Conservation (phyloP, 2,329 filamentous ascomycete species). For the Aspergillus ruber region DNA sequence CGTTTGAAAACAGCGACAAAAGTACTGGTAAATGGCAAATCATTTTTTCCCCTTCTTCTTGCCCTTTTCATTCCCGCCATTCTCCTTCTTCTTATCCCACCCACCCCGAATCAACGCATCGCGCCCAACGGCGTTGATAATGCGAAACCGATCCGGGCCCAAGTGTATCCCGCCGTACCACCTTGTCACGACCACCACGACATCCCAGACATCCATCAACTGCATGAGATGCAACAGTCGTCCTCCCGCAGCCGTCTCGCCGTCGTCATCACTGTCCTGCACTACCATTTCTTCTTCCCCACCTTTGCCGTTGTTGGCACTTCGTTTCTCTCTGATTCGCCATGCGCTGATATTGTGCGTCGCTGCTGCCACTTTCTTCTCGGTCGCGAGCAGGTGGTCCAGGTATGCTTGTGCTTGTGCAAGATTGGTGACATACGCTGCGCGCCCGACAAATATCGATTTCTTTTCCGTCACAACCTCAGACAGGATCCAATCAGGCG, state of each 20-base stretch:
- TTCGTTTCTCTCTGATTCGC: slow-evolving; percentile 57
- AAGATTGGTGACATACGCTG: slow-evolving; percentile 62
- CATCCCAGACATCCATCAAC: slow-evolving; percentile 88
- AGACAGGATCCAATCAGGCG: slow-evolving; percentile 66
- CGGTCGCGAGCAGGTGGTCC: slow-evolving; percentile 68
- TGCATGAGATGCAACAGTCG: slow-evolving; percentile 85
- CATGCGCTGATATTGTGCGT: slow-evolving; percentile 96
- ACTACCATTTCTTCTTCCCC: slow-evolving; percentile 49
- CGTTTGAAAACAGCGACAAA: no score
- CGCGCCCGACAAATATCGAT: slow-evolving; percentile 79
- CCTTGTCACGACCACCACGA: slow-evolving; percentile 83
- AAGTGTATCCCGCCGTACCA: slow-evolving; percentile 94
- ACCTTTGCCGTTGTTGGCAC: slow-evolving; percentile 1
- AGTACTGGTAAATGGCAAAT: slow-evolving; percentile 1
- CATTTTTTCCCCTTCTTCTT: slow-evolving; percentile 48
- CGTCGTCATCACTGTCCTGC: slow-evolving; percentile 94
- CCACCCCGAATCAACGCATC: slow-evolving; percentile 77
- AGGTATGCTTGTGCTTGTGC: slow-evolving; percentile 66
- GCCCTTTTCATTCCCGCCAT: slow-evolving; percentile 41
- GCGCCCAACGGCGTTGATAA: slow-evolving; percentile 81
- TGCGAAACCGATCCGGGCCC: slow-evolving; percentile 79
- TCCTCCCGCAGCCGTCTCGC: slow-evolving; percentile 84
- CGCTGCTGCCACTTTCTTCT: slow-evolving; percentile 77
- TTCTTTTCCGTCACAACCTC: slow-evolving; percentile 72
- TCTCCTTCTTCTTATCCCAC: slow-evolving; percentile 51